A percentile compares a stretch with the other conserved stretches of the same genome.
Evolutionary conservation across 768 basidiomycete genomes (phyloP).

Genomic region (Phaffia tasmanica): DNA sequence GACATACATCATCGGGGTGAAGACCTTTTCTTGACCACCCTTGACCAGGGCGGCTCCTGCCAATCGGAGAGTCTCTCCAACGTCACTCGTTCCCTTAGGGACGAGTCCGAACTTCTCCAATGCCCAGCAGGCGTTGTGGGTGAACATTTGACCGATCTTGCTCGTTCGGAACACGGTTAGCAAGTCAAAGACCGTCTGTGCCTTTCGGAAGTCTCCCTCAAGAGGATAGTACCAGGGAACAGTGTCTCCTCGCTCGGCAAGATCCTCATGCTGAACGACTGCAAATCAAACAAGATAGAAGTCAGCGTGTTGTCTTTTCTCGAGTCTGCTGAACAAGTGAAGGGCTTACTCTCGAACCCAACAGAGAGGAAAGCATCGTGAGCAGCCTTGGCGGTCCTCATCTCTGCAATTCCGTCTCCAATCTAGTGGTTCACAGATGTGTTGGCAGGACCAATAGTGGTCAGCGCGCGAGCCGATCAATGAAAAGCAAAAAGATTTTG

Average conservation of each 20-base stretch:
- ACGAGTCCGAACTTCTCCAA: slow-evolving; percentile 68
- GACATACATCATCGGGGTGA: slow-evolving; percentile 27
- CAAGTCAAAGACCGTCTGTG: slow-evolving; percentile 87
- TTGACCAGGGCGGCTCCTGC: slow-evolving; percentile 68
- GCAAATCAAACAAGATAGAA: background rate
- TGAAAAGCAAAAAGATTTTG: background rate
- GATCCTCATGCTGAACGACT: slow-evolving; percentile 23
- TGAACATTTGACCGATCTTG: slow-evolving; percentile 70
- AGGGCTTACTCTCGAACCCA: slow-evolving; percentile 62
- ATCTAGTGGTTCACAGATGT: slow-evolving; percentile 34
- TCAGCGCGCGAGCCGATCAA: background rate
- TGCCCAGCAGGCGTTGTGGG: slow-evolving; percentile 63
- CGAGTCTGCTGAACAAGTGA: background rate
- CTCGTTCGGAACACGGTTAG: slow-evolving; percentile 56
- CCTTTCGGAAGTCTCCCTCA: slow-evolving; percentile 82
- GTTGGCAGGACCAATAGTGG: background rate
- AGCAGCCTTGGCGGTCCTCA: slow-evolving; percentile 64
- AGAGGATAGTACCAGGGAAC: slow-evolving; percentile 90
- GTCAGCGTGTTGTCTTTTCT: background rate
- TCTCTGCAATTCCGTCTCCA: slow-evolving; percentile 95
- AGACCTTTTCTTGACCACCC: slow-evolving; percentile 68
- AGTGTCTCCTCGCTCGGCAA: slow-evolving; percentile 28
- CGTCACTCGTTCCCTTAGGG: slow-evolving; percentile 84
- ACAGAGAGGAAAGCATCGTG: slow-evolving; percentile 68
- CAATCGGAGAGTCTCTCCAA: slow-evolving; percentile 75